Conservation (phyloP, 148 eudicot species). For the Silene conica region DNA sequence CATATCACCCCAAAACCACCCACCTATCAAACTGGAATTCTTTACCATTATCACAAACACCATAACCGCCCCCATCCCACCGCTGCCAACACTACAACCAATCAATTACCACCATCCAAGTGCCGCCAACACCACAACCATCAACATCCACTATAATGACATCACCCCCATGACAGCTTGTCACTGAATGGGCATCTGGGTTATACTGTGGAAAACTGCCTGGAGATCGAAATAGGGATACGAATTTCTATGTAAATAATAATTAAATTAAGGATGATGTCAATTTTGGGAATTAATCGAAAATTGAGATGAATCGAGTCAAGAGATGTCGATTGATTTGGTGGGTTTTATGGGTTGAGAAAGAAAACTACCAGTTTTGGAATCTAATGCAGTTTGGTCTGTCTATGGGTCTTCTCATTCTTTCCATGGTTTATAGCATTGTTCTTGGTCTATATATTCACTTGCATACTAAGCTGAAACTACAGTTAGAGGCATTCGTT, state of each 20-base stretch:
- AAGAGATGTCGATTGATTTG: not conserved
- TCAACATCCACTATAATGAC: no score
- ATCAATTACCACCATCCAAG: no score
- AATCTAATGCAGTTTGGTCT: conserved; percentile 85
- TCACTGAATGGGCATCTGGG: conserved; percentile 14
- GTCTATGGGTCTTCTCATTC: conserved; percentile 81
- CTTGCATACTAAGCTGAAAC: conserved; percentile 61
- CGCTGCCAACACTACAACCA: no score
- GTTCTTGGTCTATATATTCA: conserved; percentile 77
- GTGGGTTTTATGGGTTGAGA: not conserved
- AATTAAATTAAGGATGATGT: not conserved
- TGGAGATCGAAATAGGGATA: not conserved
- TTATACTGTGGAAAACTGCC: not conserved
- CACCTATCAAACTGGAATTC: no score
- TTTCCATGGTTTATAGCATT: conserved; percentile 89
- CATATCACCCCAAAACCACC: no score
- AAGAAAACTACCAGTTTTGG: conserved; percentile 11
- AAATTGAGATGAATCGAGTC: not conserved
- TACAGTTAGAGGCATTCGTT: conserved; percentile 89
- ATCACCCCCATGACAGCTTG: no score
- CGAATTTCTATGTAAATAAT: not conserved
- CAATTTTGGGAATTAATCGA: conserved; percentile 6
- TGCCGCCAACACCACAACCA: no score
- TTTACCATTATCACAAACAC: no score
- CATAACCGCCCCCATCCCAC: no score